phyloP scores from a whole-genome alignment of 139 green algal species.

The Ostreobium quekettii region DNA sequence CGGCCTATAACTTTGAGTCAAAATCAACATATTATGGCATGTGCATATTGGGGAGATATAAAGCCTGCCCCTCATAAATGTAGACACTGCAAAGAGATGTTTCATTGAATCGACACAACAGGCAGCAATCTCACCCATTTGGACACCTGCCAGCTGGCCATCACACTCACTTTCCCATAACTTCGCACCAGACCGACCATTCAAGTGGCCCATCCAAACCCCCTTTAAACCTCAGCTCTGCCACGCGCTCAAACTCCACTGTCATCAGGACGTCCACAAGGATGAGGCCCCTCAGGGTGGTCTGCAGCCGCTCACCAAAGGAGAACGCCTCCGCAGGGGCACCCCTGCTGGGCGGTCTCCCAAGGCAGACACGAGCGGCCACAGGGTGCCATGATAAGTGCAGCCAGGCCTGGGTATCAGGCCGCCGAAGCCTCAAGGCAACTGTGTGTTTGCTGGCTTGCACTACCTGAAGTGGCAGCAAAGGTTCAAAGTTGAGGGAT shows the following conservation, averaged over 20 bases:
- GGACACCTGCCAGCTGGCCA: neutral
- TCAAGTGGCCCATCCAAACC: slow-evolving; percentile 36
- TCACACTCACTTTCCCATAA: slow-evolving; percentile 51
- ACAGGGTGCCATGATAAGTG: slow-evolving; percentile 63
- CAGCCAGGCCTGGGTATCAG: slow-evolving; percentile 46
- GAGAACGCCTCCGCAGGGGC: slow-evolving; percentile 29
- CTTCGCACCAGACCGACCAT: slow-evolving; percentile 51
- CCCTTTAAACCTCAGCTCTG: slow-evolving; percentile 49
- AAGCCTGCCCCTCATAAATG: no score
- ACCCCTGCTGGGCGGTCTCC: slow-evolving; percentile 27
- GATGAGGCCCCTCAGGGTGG: slow-evolving; percentile 45
- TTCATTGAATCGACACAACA: no score
- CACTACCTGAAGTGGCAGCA: slow-evolving; percentile 32
- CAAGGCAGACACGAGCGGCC: slow-evolving; percentile 33
- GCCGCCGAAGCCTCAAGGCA: slow-evolving; percentile 39
- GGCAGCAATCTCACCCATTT: no score
- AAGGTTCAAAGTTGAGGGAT: no score
- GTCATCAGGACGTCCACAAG: slow-evolving; percentile 47
- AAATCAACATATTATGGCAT: no score
- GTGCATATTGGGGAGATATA: no score
- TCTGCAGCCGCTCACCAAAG: slow-evolving; percentile 27
- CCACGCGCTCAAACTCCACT: slow-evolving; percentile 60
- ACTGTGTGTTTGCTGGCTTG: slow-evolving; percentile 50
- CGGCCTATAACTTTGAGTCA: neutral
- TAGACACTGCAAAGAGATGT: no score